Evolutionary conservation across 2,329 filamentous ascomycete species (phyloP).

Genomic region (Fusarium aywerte): DNA sequence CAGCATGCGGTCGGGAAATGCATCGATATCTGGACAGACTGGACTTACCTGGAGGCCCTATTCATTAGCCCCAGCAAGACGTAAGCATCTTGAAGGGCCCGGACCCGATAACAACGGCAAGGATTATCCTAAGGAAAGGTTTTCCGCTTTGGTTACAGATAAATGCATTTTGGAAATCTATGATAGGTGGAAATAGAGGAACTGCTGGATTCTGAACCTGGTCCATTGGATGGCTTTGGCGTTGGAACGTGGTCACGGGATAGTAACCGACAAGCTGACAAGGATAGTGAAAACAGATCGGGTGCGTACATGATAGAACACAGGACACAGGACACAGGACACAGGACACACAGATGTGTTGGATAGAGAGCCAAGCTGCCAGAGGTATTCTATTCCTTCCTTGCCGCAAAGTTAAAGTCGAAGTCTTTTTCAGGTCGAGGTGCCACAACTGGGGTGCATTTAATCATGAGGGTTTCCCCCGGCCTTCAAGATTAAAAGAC

Average conservation of each 20-base stretch:
- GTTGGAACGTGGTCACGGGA: background rate
- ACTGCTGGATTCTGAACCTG: background rate
- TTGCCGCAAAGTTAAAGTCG: background rate
- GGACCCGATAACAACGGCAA: background rate
- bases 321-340: too few species aligned
- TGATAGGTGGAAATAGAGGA: conserved; percentile 1
- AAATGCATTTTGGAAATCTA: background rate
- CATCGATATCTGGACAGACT: background rate
- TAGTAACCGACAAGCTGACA: background rate
- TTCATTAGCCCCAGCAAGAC: background rate
- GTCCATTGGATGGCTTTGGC: background rate
- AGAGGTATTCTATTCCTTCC: background rate
- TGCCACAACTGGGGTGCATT: background rate
- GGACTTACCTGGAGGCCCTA: background rate
- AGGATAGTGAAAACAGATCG: background rate
- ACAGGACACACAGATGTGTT: background rate
- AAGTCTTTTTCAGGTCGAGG: too few species aligned
- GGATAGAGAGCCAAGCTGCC: background rate
- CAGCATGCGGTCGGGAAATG: background rate
- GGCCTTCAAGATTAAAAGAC: background rate
- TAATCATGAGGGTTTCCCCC: background rate
- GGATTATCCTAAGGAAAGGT: conserved; percentile 3
- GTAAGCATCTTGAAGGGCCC: too few species aligned
- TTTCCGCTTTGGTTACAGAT: background rate
- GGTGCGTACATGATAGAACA: background rate